These are phyloP conservation scores for Phtheirospermum japonicum DNA, from an alignment of 257 asterid genomes.

Conservation along the genomic window DNA sequence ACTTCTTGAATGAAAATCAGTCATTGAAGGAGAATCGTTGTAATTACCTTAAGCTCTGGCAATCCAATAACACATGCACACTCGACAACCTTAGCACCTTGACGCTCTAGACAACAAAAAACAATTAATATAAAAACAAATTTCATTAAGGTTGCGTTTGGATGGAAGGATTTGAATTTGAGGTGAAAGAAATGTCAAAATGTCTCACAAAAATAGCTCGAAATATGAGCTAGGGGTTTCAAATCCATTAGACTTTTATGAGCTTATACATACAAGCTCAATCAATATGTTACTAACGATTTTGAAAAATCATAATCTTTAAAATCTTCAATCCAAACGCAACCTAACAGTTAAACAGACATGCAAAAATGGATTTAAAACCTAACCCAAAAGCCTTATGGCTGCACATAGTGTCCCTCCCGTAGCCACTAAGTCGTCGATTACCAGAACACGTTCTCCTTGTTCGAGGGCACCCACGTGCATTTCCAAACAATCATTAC, in stretches of 20 bases:
- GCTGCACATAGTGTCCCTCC: conserved; percentile 93
- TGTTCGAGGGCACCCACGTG: conserved; percentile 61
- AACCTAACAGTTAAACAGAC: not conserved
- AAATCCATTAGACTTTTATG: too few species aligned
- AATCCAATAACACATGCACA: conserved; percentile 87
- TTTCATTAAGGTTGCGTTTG: too few species aligned
- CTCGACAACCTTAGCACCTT: conserved; percentile 80
- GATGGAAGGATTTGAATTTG: too few species aligned
- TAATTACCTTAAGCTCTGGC: conserved; percentile 71
- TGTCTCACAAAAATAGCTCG: too few species aligned
- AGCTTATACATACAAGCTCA: too few species aligned
- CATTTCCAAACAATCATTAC: conserved; percentile 80
- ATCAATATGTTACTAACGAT: too few species aligned
- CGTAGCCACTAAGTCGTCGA: conserved; percentile 88
- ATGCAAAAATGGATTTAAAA: not conserved
- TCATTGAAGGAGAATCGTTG: not conserved
- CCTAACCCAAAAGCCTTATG: conserved; percentile 66
- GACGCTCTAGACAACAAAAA: conserved; percentile 42
- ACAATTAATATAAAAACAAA: not conserved
- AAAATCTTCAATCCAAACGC: not conserved
- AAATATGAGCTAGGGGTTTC: too few species aligned
- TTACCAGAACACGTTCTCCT: conserved; percentile 68
- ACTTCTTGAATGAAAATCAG: too few species aligned
- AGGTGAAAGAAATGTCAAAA: too few species aligned
- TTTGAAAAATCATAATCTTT: too few species aligned